These are phyloP conservation scores for Ceratocystis cubensis DNA, from an alignment of 2,329 filamentous ascomycete genomes.

Conservation along the genomic window DNA sequence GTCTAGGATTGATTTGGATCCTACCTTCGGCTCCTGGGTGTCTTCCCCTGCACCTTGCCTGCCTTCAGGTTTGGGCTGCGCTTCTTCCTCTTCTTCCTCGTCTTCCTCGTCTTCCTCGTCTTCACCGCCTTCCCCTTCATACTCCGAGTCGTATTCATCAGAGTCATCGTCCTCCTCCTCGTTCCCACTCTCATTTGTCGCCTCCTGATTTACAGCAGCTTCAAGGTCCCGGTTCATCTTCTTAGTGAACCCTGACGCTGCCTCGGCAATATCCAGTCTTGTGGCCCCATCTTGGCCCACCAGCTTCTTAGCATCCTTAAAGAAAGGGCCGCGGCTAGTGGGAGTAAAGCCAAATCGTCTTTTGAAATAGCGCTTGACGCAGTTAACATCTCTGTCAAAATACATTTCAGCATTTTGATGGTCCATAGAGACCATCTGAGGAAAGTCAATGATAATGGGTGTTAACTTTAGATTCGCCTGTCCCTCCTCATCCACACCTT, in stretches of 20 bases:
- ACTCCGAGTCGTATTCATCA: slow-evolving; percentile 24
- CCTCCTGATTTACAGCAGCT: slow-evolving; percentile 68
- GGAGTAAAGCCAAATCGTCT: slow-evolving; percentile 77
- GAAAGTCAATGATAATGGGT: slow-evolving; percentile 91
- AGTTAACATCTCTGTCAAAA: slow-evolving; percentile 90
- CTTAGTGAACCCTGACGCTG: slow-evolving; percentile 88
- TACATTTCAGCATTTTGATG: slow-evolving; percentile 92
- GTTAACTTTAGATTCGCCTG: slow-evolving; percentile 36
- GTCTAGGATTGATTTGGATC: slow-evolving; percentile 19
- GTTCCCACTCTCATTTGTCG: slow-evolving; percentile 30
- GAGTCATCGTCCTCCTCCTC: slow-evolving; percentile 29
- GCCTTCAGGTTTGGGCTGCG: slow-evolving; percentile 19
- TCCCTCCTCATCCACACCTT: slow-evolving; percentile 30
- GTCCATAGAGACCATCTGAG: slow-evolving; percentile 94
- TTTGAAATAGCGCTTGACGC: slow-evolving; percentile 88
- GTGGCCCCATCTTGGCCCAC: slow-evolving; percentile 51
- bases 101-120: slow-evolving; percentile 26
- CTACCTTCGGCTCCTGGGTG: slow-evolving; percentile 6
- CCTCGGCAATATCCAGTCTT: slow-evolving; percentile 74
- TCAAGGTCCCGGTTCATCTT: slow-evolving; percentile 95
- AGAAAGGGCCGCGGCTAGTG: slow-evolving; percentile 72
- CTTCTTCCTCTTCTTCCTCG: slow-evolving; percentile 23
- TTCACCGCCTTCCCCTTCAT: slow-evolving; percentile 26
- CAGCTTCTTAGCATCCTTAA: slow-evolving; percentile 66
- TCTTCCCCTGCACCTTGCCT: slow-evolving; percentile 21